Evolutionary conservation across 2,329 filamentous ascomycete species (phyloP), one percentile per base, ranked within the genome.

Genomic region (Ilyonectria destructans): DNA sequence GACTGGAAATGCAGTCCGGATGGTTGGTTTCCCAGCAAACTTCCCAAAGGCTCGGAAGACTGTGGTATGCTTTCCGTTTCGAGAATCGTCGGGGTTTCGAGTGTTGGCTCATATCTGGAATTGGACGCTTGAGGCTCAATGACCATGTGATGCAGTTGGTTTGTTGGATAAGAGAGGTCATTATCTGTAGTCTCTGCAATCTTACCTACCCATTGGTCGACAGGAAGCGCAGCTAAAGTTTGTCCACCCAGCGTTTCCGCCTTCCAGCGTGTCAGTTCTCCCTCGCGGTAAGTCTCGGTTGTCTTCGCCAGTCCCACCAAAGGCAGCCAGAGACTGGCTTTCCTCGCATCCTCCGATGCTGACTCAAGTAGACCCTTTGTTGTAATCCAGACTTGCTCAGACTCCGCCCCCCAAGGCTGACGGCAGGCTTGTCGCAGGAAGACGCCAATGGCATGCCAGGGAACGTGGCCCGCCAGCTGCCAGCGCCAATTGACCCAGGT

Each of bases 391-490:
- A 70, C 52, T 3, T 72, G 69, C 46, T 79, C 77, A 1, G 75
- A 69, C 21, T 62, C 62, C 12, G 64, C 40, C 1, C 69, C 71
- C 77, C 77, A 79, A 6, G 66, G 65, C 7, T 60, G 58, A 8
- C 45, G 69, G 6, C 64, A 68, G 3, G 74, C 70, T 15, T 76
- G 73, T 15, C 68, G 63, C 23, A 78, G 69, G 9, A 77, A 72
- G 4, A 72, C 45, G 4, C 70, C 65, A 51, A 78, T 73, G 3
- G 77, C 75, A 37, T 71, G 70, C 77, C 77, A 78, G 2, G 74
- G 77, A 15, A 77, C 67, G 29, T 73, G 68, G 7, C 77, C 77
- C 4, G 72, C 70, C 9, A 79, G 57, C 55, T 79, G 77, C 77
- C 77, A 79, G 7, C 72, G 75, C 77, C 77, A 78, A 31, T 66